phyloP scores from a whole-genome alignment of 169 alveolate genomes.

The Cryptosporidium muris region DNA sequence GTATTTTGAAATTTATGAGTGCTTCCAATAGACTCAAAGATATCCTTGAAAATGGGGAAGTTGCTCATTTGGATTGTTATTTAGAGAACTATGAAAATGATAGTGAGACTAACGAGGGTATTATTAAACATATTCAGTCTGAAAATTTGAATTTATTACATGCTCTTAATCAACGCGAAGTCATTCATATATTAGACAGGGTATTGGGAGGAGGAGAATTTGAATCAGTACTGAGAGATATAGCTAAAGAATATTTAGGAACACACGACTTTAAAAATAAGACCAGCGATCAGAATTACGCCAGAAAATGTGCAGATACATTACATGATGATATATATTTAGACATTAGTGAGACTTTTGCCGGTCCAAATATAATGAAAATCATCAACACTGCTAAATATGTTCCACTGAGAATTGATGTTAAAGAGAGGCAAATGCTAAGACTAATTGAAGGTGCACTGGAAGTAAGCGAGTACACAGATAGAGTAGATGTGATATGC shows the following conservation, averaged over 20 bases:
- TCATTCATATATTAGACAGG: conserved; percentile 74
- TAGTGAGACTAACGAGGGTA: conserved; percentile 19
- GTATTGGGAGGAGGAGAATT: conserved; percentile 72
- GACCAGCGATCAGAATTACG: conserved; percentile 65
- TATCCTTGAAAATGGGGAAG: conserved; percentile 74
- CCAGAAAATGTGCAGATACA: conserved; percentile 19
- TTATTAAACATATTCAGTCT: conserved; percentile 69
- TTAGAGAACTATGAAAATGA: conserved; percentile 1
- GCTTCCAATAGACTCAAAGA: conserved; percentile 73
- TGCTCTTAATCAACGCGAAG: conserved; percentile 75
- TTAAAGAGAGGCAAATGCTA: conserved; percentile 83
- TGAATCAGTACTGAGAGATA: conserved; percentile 31
- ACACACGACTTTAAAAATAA: neutral
- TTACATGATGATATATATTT: conserved; percentile 6
- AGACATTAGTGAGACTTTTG: conserved; percentile 2
- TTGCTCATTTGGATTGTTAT: conserved; percentile 6
- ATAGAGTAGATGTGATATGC: conserved; percentile 86
- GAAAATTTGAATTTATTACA: conserved; percentile 73
- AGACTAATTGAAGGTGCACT: conserved; percentile 87
- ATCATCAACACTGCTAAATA: conserved; percentile 34
- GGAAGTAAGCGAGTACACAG: conserved; percentile 89
- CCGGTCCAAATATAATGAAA: no score
- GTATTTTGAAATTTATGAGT: conserved; percentile 4
- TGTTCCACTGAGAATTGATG: conserved; percentile 75
- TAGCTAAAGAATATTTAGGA: conserved; percentile 53